A percentile compares a stretch with the other conserved stretches of the same genome.
These are phyloP conservation scores for Coemansia sp. DNA, from an alignment of 192 early-diverging fungal genomes.

Conservation along the genomic window DNA sequence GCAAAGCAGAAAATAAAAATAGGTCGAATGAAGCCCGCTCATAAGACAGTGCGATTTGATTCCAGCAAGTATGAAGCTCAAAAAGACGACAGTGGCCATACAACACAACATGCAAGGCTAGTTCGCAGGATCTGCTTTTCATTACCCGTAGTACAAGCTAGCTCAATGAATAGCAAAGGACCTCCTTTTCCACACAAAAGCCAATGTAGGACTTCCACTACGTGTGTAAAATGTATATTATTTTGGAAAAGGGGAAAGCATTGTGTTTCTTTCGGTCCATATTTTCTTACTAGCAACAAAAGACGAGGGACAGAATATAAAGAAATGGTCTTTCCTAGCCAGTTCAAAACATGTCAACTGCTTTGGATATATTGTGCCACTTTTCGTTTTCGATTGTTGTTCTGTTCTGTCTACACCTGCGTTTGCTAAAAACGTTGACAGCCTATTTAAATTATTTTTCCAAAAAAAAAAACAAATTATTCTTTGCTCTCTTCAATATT, in stretches of 20 bases:
- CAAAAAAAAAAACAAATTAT: no score
- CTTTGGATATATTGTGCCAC: not conserved
- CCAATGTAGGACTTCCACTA: no score
- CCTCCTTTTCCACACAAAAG: not conserved
- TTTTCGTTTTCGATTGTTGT: not conserved
- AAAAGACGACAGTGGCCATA: not conserved
- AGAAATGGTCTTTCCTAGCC: not conserved
- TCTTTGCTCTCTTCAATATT: no score
- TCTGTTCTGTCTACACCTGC: not conserved
- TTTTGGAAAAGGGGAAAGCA: not conserved
- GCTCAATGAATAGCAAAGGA: not conserved
- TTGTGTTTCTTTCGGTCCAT: not conserved
- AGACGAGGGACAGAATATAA: not conserved
- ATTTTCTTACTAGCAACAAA: not conserved
- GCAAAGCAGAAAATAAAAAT: conserved; percentile 3
- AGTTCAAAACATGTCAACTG: not conserved
- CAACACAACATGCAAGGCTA: not conserved
- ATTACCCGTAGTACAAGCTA: not conserved
- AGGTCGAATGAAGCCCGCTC: conserved; percentile 3
- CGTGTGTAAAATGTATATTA: not conserved
- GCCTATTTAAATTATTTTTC: not conserved
- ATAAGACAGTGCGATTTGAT: not conserved
- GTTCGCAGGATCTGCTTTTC: not conserved
- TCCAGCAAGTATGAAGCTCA: not conserved
- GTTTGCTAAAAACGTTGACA: not conserved